Percentiles rank a stretch among this genome's conserved stretches.
These are phyloP conservation scores for Mycena crocata DNA, from an alignment of 768 basidiomycete species.

Conservation along the genomic window DNA sequence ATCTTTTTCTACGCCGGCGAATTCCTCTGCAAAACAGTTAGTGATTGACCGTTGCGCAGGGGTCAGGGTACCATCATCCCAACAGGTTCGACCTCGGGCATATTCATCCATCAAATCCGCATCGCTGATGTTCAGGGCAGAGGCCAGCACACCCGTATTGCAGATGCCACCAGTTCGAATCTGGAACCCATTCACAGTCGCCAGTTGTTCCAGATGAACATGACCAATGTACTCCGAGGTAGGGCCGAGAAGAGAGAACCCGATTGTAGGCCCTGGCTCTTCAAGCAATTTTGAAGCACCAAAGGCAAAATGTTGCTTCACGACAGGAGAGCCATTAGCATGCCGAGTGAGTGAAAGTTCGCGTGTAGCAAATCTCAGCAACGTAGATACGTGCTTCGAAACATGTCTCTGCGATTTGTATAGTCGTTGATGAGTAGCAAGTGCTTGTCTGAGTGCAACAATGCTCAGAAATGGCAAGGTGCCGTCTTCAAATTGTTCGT, in stretches of 20 bases:
- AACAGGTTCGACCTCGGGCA: constrained; percentile 28
- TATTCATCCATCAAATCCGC: constrained; percentile 29
- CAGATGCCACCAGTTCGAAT: constrained; percentile 33
- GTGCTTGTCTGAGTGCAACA: constrained; percentile 27
- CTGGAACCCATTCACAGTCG: constrained; percentile 33
- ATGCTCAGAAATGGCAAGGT: constrained; percentile 34
- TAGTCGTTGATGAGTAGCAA: constrained; percentile 27
- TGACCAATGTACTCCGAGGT: constrained; percentile 31
- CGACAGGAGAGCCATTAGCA: constrained; percentile 30
- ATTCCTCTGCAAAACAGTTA: constrained; percentile 28
- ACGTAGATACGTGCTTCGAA: constrained; percentile 25
- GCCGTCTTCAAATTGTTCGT: constrained; percentile 33
- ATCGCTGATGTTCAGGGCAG: constrained; percentile 24
- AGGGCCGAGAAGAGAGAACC: constrained; percentile 28
- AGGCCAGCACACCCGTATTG: constrained; percentile 31
- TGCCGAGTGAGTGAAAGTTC: constrained; percentile 26
- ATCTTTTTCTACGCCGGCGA: constrained; percentile 8
- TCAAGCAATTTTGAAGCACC: constrained; percentile 10
- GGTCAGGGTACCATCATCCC: constrained; percentile 31
- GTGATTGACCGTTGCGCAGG: neutral
- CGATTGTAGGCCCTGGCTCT: constrained; percentile 31
- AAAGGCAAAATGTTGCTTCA: constrained; percentile 24
- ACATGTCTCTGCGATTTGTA: constrained; percentile 32
- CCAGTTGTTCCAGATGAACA: constrained; percentile 31
- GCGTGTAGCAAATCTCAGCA: constrained; percentile 26